These are phyloP conservation scores for Mycena maculata DNA, from an alignment of 768 basidiomycete genomes.

Conservation along the genomic window DNA sequence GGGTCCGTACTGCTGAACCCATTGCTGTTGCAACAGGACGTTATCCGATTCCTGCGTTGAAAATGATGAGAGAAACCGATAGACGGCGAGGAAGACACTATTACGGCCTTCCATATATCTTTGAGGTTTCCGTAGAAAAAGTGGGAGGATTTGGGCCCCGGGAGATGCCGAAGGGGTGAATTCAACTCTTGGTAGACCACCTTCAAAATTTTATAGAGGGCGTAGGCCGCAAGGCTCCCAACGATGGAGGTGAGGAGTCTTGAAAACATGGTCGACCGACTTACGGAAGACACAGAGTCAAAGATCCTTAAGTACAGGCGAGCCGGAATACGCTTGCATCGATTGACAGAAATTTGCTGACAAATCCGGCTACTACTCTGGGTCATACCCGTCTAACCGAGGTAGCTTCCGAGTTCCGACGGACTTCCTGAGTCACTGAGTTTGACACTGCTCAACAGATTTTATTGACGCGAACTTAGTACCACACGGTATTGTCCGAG, in stretches of 20 bases:
- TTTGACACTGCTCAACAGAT: no score
- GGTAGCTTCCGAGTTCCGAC: no score
- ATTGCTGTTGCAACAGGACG: conserved; percentile 22
- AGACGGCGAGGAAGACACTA: neutral
- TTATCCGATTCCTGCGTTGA: conserved; percentile 15
- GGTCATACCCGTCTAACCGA: no score
- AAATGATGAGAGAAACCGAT: neutral
- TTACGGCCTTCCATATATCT: conserved; percentile 24
- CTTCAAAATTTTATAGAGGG: conserved; percentile 3
- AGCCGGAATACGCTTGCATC: no score
- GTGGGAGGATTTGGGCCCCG: conserved; percentile 25
- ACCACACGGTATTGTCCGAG: no score
- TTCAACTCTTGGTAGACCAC: conserved; percentile 18
- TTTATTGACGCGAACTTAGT: no score
- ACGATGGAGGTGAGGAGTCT: conserved; percentile 2
- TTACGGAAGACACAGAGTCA: no score
- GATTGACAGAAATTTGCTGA: no score
- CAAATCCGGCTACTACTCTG: no score
- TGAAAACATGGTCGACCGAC: conserved; percentile 21
- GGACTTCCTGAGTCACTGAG: no score
- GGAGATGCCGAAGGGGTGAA: conserved; percentile 19
- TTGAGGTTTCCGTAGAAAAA: conserved; percentile 25
- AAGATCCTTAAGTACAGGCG: no score
- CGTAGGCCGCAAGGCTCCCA: conserved; percentile 22
- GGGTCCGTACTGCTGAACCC: conserved; percentile 27